Evolutionary conservation across 73 alveolate genomes (phyloP).

Genomic region (Tetrahymena borealis): DNA sequence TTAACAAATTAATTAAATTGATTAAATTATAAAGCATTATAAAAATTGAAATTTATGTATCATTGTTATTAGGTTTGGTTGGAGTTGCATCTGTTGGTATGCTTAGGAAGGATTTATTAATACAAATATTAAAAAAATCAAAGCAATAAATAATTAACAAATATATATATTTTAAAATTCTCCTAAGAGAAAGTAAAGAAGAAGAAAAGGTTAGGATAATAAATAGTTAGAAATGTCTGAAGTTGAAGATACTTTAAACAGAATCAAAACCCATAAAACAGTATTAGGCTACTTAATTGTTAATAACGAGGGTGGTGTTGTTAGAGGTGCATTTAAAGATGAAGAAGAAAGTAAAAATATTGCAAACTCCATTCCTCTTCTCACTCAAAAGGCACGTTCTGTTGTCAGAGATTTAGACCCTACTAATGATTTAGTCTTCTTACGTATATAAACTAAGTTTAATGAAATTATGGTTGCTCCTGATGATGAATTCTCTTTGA

Average conservation of each 20-base stretch:
- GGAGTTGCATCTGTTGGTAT: no score
- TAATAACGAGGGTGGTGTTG: slow-evolving; percentile 22
- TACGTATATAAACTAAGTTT: slow-evolving; percentile 88
- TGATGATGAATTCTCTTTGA: slow-evolving; percentile 83
- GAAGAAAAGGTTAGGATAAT: neutral
- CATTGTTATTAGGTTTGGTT: no score
- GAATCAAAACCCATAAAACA: slow-evolving; percentile 37
- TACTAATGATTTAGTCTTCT: slow-evolving; percentile 87
- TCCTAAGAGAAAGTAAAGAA: neutral
- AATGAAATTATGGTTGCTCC: slow-evolving; percentile 97
- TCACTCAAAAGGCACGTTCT: slow-evolving; percentile 77
- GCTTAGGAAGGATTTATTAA: no score
- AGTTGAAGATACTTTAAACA: slow-evolving; percentile 25
- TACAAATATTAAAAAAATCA: no score
- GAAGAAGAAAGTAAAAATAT: slow-evolving; percentile 18
- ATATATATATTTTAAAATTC: neutral
- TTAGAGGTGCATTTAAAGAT: slow-evolving; percentile 9
- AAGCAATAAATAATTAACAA: neutral
- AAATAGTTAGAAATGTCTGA: neutral
- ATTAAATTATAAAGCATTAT: no score
- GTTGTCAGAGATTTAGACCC: slow-evolving; percentile 78
- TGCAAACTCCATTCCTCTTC: slow-evolving; percentile 48
- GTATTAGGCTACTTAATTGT: slow-evolving; percentile 18
- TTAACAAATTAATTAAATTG: no score
- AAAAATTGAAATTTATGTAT: no score